phyloP scores from a whole-genome alignment of 768 basidiomycete genomes.

The Lyophyllum atratum region DNA sequence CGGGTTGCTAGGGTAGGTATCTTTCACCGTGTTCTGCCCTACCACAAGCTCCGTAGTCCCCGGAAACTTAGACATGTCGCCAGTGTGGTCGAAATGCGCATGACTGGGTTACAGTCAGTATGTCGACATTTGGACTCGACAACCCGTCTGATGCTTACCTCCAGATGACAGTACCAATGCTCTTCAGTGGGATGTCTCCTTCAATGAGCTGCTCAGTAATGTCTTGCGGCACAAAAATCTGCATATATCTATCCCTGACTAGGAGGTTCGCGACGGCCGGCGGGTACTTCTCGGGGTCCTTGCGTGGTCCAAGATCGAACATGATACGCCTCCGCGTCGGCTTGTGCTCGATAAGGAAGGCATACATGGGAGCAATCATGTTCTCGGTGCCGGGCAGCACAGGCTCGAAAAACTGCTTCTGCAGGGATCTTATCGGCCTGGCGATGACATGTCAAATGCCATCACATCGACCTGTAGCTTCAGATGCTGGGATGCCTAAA shows the following conservation, averaged over 20 bases:
- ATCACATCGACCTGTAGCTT: not conserved
- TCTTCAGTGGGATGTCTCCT: not conserved
- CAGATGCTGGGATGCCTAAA: not conserved
- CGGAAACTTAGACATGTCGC: constrained; percentile 6
- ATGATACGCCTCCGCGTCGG: not conserved
- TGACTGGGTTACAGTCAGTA: not conserved
- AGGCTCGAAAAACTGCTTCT: not conserved
- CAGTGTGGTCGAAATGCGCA: constrained; percentile 3
- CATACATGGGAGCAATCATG: not conserved
- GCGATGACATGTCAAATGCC: not conserved
- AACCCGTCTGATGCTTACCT: not conserved
- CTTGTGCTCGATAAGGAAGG: constrained; percentile 3
- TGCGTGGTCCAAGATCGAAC: constrained; percentile 5
- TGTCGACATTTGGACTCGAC: not conserved
- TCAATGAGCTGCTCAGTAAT: not conserved
- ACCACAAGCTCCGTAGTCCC: not conserved
- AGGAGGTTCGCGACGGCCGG: not conserved
- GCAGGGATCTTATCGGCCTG: not conserved
- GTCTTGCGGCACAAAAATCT: not conserved
- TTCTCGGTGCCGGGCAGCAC: constrained; percentile 2
- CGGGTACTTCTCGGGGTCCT: not conserved
- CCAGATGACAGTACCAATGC: constrained; percentile 2
- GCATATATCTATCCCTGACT: not conserved
- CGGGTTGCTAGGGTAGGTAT: not conserved
- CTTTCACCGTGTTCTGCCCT: not conserved